phyloP scores from a whole-genome alignment of 2,329 filamentous ascomycete genomes.

The Fusarium coicis region DNA sequence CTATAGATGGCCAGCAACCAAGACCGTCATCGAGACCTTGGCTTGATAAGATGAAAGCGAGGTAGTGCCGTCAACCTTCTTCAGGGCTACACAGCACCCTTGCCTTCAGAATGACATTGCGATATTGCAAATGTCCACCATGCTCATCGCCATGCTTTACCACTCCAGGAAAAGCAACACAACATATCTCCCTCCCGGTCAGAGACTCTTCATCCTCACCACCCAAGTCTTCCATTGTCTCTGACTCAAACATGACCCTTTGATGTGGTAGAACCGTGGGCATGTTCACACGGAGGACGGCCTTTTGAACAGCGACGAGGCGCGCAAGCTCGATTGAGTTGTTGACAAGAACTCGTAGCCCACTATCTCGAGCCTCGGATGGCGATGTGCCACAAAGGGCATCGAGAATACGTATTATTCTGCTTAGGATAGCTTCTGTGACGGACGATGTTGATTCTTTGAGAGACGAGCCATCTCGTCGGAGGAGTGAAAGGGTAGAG shows the following conservation, averaged over 20 bases:
- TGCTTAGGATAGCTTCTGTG: slow-evolving; percentile 56
- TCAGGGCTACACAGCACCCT: slow-evolving; percentile 69
- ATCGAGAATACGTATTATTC: slow-evolving; percentile 62
- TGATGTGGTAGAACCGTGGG: slow-evolving; percentile 64
- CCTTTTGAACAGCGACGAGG: slow-evolving; percentile 67
- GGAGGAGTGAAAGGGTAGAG: slow-evolving; percentile 69
- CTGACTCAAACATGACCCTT: slow-evolving; percentile 64
- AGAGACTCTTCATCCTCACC: slow-evolving; percentile 69
- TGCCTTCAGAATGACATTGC: slow-evolving; percentile 74
- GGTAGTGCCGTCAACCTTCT: slow-evolving; percentile 12
- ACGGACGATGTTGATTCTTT: slow-evolving; percentile 57
- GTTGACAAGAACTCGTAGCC: slow-evolving; percentile 63
- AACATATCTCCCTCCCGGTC: slow-evolving; percentile 64
- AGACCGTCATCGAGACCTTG: background rate
- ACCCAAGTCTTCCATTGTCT: slow-evolving; percentile 74
- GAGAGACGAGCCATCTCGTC: slow-evolving; percentile 62
- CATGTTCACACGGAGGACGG: slow-evolving; percentile 66
- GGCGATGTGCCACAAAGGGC: slow-evolving; percentile 56
- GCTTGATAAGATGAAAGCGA: background rate
- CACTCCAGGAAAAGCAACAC: slow-evolving; percentile 72
- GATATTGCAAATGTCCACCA: slow-evolving; percentile 68
- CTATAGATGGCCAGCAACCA: background rate
- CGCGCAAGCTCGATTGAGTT: slow-evolving; percentile 67
- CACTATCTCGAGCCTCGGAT: slow-evolving; percentile 60
- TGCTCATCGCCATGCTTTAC: slow-evolving; percentile 73